Evolutionary conservation across 768 basidiomycete species (phyloP).

Genomic region (Boletus bicolor): DNA sequence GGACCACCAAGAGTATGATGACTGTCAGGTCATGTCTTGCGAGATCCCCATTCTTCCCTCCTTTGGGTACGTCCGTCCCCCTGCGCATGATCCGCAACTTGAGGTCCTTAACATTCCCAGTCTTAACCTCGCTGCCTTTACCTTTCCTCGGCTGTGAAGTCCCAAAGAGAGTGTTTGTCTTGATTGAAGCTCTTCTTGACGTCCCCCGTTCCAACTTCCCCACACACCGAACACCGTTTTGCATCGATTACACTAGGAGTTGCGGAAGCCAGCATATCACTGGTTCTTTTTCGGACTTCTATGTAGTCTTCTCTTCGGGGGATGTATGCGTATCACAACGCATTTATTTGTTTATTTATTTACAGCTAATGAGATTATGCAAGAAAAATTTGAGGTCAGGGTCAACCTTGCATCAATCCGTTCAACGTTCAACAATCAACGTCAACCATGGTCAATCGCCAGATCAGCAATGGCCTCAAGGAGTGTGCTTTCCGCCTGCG

Average conservation of each 20-base stretch:
- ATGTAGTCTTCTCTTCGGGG: background rate
- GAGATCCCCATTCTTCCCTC: background rate
- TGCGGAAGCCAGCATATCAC: background rate
- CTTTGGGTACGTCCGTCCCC: background rate
- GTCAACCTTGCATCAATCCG: too few relatives aligned
- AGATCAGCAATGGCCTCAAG: background rate
- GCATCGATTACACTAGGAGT: background rate
- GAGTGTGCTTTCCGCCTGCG: background rate
- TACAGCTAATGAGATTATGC: too few relatives aligned
- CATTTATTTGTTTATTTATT: background rate
- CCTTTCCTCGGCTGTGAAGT: constrained; percentile 8
- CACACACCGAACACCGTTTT: background rate
- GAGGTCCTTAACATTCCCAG: background rate
- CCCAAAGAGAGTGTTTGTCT: background rate
- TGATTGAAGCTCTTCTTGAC: background rate
- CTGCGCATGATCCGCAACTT: background rate
- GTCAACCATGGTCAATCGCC: background rate
- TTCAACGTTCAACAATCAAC: too few relatives aligned
- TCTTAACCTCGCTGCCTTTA: background rate
- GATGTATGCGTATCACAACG: background rate
- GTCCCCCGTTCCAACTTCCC: background rate
- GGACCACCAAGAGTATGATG: background rate
- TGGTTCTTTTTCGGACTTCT: constrained; percentile 4
- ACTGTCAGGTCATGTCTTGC: background rate
- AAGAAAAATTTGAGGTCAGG: too few relatives aligned